phyloP scores from a whole-genome alignment of 169 alveolate genomes.

The Plasmodium reichenowi region DNA sequence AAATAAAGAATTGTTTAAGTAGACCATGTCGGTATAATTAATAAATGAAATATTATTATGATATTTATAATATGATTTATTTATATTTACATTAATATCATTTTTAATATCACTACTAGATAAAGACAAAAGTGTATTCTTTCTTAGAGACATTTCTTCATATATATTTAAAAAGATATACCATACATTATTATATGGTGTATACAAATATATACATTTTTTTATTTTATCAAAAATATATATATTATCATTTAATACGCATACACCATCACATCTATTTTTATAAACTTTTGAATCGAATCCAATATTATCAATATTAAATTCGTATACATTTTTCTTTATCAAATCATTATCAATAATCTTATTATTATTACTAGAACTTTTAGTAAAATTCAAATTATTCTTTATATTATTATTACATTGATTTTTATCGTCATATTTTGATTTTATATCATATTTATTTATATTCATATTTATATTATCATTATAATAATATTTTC shows the following conservation, averaged over 20 bases:
- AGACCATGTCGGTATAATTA: conserved; percentile 66
- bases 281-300: conserved; percentile 61
- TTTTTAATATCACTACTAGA: conserved; percentile 1
- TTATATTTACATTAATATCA: not conserved
- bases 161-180: conserved; percentile 66
- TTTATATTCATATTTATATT: not conserved
- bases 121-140: not conserved
- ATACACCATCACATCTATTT: conserved; percentile 76
- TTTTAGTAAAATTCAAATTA: not conserved
- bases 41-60: conserved; percentile 68
- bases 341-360: not conserved
- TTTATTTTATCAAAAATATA: conserved; percentile 74
- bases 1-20: conserved; percentile 52
- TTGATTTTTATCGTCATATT: not conserved
- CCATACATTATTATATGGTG: conserved; percentile 77
- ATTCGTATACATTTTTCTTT: conserved; percentile 29
- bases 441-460: not conserved
- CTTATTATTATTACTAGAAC: not conserved
- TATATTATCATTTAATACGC: conserved; percentile 62
- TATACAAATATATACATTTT: conserved; percentile 70
- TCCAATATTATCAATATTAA: conserved; percentile 52
- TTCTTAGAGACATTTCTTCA: conserved; percentile 68
- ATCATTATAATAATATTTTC: not conserved
- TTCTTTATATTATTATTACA: not conserved
- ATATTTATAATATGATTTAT: conserved; percentile 1